Base-by-base conservation (phyloP, 1,284 basidiomycete species). In the Malassezia obtusa region DNA sequence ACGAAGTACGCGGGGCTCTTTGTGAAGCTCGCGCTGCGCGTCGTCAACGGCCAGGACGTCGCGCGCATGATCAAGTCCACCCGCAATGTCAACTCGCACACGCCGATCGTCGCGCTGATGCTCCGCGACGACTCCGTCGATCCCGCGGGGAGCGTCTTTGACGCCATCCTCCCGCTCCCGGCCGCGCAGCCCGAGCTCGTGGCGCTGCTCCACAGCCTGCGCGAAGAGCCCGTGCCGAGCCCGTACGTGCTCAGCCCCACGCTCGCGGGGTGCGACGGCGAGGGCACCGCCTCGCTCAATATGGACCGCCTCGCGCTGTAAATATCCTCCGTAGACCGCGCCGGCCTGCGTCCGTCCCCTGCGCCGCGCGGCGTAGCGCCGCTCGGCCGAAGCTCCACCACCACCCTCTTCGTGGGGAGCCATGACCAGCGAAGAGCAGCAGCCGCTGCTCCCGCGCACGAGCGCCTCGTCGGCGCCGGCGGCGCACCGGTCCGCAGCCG, bases 61-160 rank as follows among this genome's bases (percentile, higher is more conserved):
- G 87, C 89, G 24, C 80, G 86, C 59, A 91, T 91, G 76, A 89
- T 94, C 78, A 89, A 88, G 79, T 88, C 83, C 66, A 91, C 89
- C n/a, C 86, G 87, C 70, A 87, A 87, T 77, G 86, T 83, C 78
- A 92, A 92, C 67, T 82, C 84, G 40, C 81, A 79, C 60, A 88
- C 85, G 53, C 92, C 84, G n/a, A 89, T 96, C 57, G 84, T 95
- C 49, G 88, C 91, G 49, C 83, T 94, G 21, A 73, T 75, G 22
- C 64, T 57, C 15, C 11, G 9, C 14, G 24, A 25, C 35, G 44
- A 43, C 19, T 10, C 22, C 1, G 38, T 68, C 28, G 64, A 68
- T 31, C 61, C 59, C 19, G 45, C 64, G 10, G 62, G 64, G 9
- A 68, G 64, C 84, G 25, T 89, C 40, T 72, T 72, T 50, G 65